A percentile compares a stretch with the other conserved stretches of the same genome.
Conservation (phyloP, 257 asterid species). For the Nicotiana paniculata region DNA sequence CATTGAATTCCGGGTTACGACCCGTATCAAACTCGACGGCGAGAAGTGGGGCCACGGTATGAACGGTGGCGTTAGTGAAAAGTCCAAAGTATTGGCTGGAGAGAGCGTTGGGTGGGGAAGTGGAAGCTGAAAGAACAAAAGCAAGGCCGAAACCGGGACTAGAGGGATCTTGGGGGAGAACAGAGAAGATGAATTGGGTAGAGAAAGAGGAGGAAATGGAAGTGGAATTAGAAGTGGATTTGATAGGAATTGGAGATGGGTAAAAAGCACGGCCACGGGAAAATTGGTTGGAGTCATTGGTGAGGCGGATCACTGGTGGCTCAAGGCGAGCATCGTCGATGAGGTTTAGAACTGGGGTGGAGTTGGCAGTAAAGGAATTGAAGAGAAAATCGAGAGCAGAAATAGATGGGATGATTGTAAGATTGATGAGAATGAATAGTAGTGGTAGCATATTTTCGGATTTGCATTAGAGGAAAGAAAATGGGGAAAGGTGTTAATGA, state of each 20-base stretch:
- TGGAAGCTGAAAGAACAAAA: conserved; percentile 56
- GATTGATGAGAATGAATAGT: background rate
- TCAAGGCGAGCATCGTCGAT: conserved; percentile 48
- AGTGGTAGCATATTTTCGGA: background rate
- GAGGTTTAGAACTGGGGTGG: conserved; percentile 34
- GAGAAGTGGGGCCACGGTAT: conserved; percentile 45
- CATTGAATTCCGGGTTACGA: conserved; percentile 53
- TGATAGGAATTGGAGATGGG: conserved; percentile 41
- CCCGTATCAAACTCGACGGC: conserved; percentile 79
- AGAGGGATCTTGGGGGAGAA: conserved; percentile 50
- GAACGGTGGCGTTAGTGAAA: conserved; percentile 28
- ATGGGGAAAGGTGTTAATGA: background rate
- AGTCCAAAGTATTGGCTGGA: conserved; percentile 66
- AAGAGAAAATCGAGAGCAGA: conserved; percentile 53
- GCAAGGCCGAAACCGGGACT: conserved; percentile 84
- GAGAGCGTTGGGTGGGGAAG: conserved; percentile 41
- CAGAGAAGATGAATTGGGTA: conserved; percentile 72
- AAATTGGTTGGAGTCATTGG: conserved; percentile 52
- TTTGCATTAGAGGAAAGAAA: background rate
- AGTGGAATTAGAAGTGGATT: conserved; percentile 23
- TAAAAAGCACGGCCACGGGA: conserved; percentile 65
- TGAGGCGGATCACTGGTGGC: conserved; percentile 69
- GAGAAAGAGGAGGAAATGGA: conserved; percentile 52
- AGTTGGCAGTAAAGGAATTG: conserved; percentile 49
- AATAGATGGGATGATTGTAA: conserved; percentile 2